Base-by-base conservation (phyloP, 2,329 filamentous ascomycete species). In the Zarea fungicola region DNA sequence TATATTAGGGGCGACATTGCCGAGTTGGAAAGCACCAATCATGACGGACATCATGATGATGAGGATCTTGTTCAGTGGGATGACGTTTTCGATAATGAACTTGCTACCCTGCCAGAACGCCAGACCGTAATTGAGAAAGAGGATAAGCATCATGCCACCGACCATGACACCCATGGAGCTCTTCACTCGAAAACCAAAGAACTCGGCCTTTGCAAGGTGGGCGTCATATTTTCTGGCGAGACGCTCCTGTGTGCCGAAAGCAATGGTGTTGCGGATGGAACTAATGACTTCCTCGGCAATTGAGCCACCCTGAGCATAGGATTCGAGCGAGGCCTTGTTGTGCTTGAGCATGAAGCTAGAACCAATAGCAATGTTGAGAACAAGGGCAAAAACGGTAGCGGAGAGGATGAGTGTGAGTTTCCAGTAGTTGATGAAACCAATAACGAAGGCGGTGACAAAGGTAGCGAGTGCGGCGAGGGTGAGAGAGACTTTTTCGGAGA, bases 221-320 rank as follows among this genome's bases (percentile, higher is more conserved):
- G 62, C 64, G 58, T 95, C 87, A 63, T 97, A 97, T 65, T 92
- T 85, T 54, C 78, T 78, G 10, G 92, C 89, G n/a, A 97, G 78
- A 55, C 92, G 90, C 49, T 92, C 87, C 66, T 97, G 91, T 0
- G 91, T 96, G 36, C 89, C 89, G 61, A 96, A 99, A 25, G 93
- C 93, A 7, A 89, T 83, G 6, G 92, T 87, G 61, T 95, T 97
- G 54, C 93, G 84, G 57, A 97, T 86, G 1, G 91, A 96, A 65
- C 89, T 91, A 60, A 99, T 80, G 47, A 96, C 92, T 68, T 99
- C 93, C 62, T 97, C 93, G 4, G 89, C 92, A 11, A 97, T 79
- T 2, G 85, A 91, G 49, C 91, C 92, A 55, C 91, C 92, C 42
- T 83, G 74, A 22, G 89, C 91, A 60, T 95, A 96, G 0, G 89